Evolutionary conservation across 345 rosid genomes (phyloP), one percentile per base, ranked within the genome.

Genomic region (Murraya koenigii): DNA sequence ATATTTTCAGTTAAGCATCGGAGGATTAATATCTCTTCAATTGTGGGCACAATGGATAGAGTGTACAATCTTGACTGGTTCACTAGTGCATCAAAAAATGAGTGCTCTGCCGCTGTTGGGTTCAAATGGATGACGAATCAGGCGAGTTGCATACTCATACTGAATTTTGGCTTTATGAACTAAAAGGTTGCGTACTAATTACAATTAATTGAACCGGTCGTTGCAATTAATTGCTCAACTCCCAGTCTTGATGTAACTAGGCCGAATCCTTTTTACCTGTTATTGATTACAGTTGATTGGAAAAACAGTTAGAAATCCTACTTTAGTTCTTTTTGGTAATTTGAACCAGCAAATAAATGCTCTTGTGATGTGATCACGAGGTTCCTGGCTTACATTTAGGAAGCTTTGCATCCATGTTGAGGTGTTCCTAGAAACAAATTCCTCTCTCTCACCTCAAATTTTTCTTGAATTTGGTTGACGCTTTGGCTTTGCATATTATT

Each of bases 121-220:
- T 76, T 85, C 77, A 85, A 85, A 75, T 85, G 86, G 88, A 82
- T 80, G 86, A 80, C 82, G 77, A 82, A 85, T 76, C 88, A 85
- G 85, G 85, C 80, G 30, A 41, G 47, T 73, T 35, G 9, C 41
- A 35, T 25, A 4, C 9, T 15, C 62, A 44, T 25, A 2, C 9
- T 9, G 38, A 26, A 26, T 26, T 25, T 60, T 14, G 54, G 65
- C 35, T 60, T 33, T 13, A n/a, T 25, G 19, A 36, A 9, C 30
- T 58, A 11, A 11, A 41, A 41, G 14, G 7, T 7, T 41, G 49
- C 49, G 1, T 44, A 44, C 49, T 11, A 44, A 44, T 44, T 41
- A 0, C 49, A 44, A 44, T 44, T 13, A 44, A 11, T 44, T 44
- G 17, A 44, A 44, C 49, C 49, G 15, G 49, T 44, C 49, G 10